Conservation (phyloP, 495 filamentous ascomycete genomes). For the Penicillium malachiteum region DNA sequence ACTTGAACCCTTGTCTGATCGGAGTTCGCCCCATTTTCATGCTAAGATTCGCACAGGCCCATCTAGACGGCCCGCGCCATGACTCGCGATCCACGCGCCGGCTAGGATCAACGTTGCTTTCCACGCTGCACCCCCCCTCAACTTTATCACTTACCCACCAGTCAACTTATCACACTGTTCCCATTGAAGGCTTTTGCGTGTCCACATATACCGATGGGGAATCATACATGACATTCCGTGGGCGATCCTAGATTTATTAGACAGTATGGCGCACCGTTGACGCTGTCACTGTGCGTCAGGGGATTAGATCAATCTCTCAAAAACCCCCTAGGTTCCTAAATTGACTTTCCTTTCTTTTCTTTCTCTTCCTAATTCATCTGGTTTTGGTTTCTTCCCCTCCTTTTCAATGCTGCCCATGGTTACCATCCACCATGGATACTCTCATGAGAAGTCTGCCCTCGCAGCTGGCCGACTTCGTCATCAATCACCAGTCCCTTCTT, state of each 20-base stretch:
- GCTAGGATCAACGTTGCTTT: not conserved
- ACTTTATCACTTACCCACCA: not conserved
- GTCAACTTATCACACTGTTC: not conserved
- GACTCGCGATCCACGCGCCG: not conserved
- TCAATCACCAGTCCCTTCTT: slow-evolving; percentile 7
- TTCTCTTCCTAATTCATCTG: not conserved
- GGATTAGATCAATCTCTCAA: slow-evolving; percentile 3
- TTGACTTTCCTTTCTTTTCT: not conserved
- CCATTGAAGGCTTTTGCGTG: not conserved
- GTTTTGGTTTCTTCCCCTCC: not conserved
- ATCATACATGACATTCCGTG: not conserved
- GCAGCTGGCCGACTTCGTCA: slow-evolving; percentile 7
- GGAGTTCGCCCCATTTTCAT: not conserved
- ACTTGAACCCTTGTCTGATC: not conserved
- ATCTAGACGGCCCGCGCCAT: not conserved
- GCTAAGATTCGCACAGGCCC: not conserved
- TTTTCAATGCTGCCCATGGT: not conserved
- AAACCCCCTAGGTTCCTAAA: not conserved
- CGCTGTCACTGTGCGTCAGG: not conserved
- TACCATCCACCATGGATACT: slow-evolving; percentile 12
- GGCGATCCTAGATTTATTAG: not conserved
- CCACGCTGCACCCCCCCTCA: not conserved
- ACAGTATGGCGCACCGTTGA: not conserved
- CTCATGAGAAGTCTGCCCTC: slow-evolving; percentile 8
- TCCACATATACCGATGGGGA: not conserved